Base-by-base conservation (phyloP, 345 rosid species). In the Cardiospermum halicacabum region DNA sequence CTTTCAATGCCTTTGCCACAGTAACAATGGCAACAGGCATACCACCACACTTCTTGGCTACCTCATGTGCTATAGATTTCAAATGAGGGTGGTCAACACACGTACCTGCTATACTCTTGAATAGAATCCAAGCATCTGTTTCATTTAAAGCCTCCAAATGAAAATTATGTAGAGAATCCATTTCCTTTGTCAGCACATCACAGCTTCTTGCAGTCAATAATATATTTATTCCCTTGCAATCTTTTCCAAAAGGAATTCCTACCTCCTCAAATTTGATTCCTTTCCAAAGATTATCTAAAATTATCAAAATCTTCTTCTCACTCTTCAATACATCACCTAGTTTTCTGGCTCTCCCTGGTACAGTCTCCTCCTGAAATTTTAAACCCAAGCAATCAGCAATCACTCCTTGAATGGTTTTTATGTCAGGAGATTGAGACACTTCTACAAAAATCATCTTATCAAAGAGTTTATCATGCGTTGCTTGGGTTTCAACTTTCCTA, bases 11-110 rank as follows among this genome's bases (percentile, higher is more conserved):
- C n/a, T 21, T 53, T 24, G 57, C 59, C 7, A 36, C n/a, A 1
- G 50, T 64, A 4, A 53, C 58, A 24, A 64, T 34, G 5, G 68
- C 36, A 16, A 64, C 15, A 7, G 69, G 61, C 53, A 65, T 30
- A 54, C 61, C 62, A 5, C 18, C 69, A 56, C 61, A 54, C 27
- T 18, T 39, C 6, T 39, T 37, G n/a, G 24, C 61, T n/a, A 53
- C 31, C 4, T 65, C 54, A 24, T 0, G 2, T 27, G 53, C 69
- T 2, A 42, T 1, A 42, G 40, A 26, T 11, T 3, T 19, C 13
- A 26, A 22, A 28, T 55, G 40, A 53, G 3, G 19, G 22, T 4
- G 18, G 9, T 15, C 45, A 37, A 10, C 11, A 22, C 7, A 11
- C 5, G 9, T 10, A 3, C 60, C 59, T 5, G 59, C 37, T 31